phyloP scores from a whole-genome alignment of 164 flowering plant genomes.

The Macadamia tetraphylla region DNA sequence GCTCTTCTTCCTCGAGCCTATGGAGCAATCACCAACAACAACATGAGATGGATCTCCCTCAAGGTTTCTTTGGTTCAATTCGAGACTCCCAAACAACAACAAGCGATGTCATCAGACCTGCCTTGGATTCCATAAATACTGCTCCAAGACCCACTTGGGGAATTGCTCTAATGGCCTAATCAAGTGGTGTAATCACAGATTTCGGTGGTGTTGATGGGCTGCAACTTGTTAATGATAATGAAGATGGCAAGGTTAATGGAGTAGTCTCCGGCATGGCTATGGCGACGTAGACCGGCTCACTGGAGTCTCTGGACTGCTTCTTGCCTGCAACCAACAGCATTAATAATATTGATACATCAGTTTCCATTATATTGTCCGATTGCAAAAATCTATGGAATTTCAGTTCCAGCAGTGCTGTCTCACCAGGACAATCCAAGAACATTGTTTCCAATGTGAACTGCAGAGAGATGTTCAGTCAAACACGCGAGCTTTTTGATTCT shows the following conservation, averaged over 20 bases:
- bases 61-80: conserved; percentile 17
- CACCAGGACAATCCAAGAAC: conserved; percentile 53
- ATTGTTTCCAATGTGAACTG: conserved; percentile 14
- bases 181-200: conserved; percentile 14
- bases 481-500: neutral
- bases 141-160: conserved; percentile 16
- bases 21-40: conserved; percentile 29
- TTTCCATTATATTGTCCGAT: conserved; percentile 51
- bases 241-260: conserved; percentile 3
- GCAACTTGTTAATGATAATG: neutral
- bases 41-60: conserved; percentile 17
- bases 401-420: conserved; percentile 22
- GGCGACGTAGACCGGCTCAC: conserved; percentile 17
- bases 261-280: conserved; percentile 2
- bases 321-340: conserved; percentile 50
- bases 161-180: conserved; percentile 7
- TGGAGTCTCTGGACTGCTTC: conserved; percentile 61
- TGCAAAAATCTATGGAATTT: conserved; percentile 40
- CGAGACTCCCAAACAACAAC: conserved; percentile 11
- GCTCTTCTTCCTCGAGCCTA: conserved; percentile 14
- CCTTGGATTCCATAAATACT: conserved; percentile 9
- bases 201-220: conserved; percentile 5
- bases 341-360: conserved; percentile 42
- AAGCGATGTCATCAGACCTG: neutral
- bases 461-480: conserved; percentile 6